These are phyloP conservation scores for Chamaecyparis obtusa DNA, from an alignment of 75 land plant species.

Conservation along the genomic window DNA sequence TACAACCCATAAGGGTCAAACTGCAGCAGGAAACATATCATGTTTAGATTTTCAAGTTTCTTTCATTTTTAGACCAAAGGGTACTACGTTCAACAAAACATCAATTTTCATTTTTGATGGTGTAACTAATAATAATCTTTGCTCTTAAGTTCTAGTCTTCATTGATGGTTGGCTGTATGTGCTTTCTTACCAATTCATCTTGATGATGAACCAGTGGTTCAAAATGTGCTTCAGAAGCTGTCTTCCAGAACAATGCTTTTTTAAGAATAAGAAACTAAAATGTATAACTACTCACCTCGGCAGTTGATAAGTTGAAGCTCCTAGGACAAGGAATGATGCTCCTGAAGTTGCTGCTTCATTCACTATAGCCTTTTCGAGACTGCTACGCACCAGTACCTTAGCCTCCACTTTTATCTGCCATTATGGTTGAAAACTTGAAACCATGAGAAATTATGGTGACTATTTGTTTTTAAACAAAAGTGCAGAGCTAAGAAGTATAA, in stretches of 20 bases:
- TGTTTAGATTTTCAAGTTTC: neutral
- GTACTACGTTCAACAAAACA: neutral
- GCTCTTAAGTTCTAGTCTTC: no score
- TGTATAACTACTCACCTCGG: slow-evolving; percentile 16
- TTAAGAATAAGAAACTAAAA: neutral
- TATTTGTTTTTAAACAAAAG: neutral
- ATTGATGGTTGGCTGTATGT: no score
- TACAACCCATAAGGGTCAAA: neutral
- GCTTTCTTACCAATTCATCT: no score
- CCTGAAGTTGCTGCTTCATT: slow-evolving; percentile 29
- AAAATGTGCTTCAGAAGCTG: no score
- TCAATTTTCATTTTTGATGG: no score
- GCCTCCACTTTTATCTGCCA: slow-evolving; percentile 50
- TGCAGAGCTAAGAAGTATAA: neutral
- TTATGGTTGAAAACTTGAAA: neutral
- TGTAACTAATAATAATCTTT: no score
- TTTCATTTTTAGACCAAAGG: neutral
- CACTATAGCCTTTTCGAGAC: slow-evolving; percentile 33
- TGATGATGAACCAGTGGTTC: no score
- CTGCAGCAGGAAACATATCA: neutral
- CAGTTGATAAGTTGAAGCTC: slow-evolving; percentile 22
- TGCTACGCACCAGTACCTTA: slow-evolving; percentile 29
- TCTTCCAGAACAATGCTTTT: neutral
- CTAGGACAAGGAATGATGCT: slow-evolving; percentile 38
- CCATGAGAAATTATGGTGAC: neutral